Evolutionary conservation across 2,329 filamentous ascomycete species (phyloP), one percentile per base, ranked within the genome.

Genomic region (Uncinocarpus reesii): DNA sequence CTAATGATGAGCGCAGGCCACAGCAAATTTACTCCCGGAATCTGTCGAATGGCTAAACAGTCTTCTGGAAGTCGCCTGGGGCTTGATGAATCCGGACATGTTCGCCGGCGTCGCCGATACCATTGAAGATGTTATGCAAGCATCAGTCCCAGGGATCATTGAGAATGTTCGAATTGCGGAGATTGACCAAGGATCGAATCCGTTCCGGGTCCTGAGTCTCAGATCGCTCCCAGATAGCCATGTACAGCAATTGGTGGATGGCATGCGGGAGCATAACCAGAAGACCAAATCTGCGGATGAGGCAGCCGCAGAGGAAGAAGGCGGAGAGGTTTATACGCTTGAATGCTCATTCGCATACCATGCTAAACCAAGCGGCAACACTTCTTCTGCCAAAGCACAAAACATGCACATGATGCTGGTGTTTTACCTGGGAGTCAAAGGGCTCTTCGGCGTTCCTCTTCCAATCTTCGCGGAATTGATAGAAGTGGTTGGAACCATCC

Each of bases 351-450:
- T 95, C 59, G 89, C 89, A 1, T 95, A 95, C 63, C 88, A 95
- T 60, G 86, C 90, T 7, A 80, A 83, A 62, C 88, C 88, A 10
- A 82, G 78, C 2, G 75, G 78, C 4, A 72, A 73, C 50, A 78
- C 81, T 41, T 76, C 87, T 11, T 83, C 85, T 2, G 83, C 85
- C 38, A 92, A 89, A 65, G 87, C 88, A 4, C 79, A 84, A 56
- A 96, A 95, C 63, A 95, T 95, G 86, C 89, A 94, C 60, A 95
- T 95, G 87, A 84, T 93, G 59, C 69, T 96, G 11, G 79, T 95
- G 7, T 96, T 98, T 64, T 96, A 95, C 55, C 76, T 96, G 1
- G 92, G 92, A 49, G 72, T 94, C 60, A 87, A 85, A 61, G 89
- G 89, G 0, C 73, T 95, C 4, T 92, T 95, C 56, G 89, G 89